Base-by-base conservation (phyloP, 106 monocot species). In the Posidonia australis region DNA sequence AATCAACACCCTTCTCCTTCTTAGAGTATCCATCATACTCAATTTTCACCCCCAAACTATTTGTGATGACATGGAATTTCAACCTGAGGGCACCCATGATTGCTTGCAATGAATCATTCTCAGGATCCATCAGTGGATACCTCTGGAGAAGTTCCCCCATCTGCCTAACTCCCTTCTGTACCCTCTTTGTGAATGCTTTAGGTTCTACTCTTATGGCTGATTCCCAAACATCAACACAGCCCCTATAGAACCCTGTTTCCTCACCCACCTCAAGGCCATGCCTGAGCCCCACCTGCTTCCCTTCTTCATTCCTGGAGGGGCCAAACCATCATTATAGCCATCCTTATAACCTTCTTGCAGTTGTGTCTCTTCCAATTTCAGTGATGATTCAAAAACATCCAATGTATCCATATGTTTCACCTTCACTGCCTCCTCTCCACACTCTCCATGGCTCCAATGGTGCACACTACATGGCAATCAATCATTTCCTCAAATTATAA, bases 201-300 rank as follows among this genome's bases (percentile, higher is more conserved):
- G 75, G 75, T 17, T 82, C 77, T 9, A 78, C 54, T n/a, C 11
- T 54, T 17, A 84, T 79, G 3, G 65, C 60, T 12, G 82, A 75
- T 3, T 67, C 76, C 87, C 86, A 87, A 18, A 92, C 48, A 48
- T 81, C 72, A 31, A 80, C 65, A 54, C 81, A 87, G 13, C 92
- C 92, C 25, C 65, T 70, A 58, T 87, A 92, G 67, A 87, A 92
- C 13, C 84, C 87, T 29, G 87, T 62, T 62, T 84, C 92, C 49
- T 92, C 87, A 0, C 92, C 87, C 20, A 77, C 73, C 49, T 78
- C 72, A 29, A 92, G 86, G 0, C 84, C 86, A 17, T 70, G 67
- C 53, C 78, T 84, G 44, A 84, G 69, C 14, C 92, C 92, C 16
- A 87, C 82, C 43, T 82, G 70, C 43, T 70, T 69, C 13, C 81